Percentiles rank a stretch among this genome's conserved stretches.
These are phyloP conservation scores for Mortierella sp. DNA, from an alignment of 371 early-diverging fungal genomes.

Conservation along the genomic window DNA sequence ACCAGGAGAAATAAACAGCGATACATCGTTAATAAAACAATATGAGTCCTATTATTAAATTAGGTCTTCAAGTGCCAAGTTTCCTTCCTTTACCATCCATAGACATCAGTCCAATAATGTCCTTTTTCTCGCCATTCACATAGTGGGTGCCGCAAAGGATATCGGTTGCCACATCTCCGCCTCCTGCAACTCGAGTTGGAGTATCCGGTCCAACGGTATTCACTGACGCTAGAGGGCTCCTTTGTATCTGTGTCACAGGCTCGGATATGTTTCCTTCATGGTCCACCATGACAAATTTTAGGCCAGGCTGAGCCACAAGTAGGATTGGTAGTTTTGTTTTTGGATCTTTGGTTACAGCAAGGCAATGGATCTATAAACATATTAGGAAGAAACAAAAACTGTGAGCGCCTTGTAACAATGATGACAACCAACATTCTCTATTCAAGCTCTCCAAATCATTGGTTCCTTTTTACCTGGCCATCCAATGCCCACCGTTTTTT, in stretches of 20 bases:
- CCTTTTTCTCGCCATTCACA: constrained; percentile 53
- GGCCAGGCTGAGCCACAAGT: constrained; percentile 73
- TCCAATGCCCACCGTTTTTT: constrained; percentile 73
- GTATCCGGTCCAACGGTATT: constrained; percentile 39
- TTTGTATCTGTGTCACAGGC: constrained; percentile 37
- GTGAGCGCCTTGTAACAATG: not conserved
- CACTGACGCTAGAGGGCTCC: not conserved
- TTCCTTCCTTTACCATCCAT: constrained; percentile 75
- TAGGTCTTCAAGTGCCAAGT: not conserved
- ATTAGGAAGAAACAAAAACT: not conserved
- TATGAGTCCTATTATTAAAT: not conserved
- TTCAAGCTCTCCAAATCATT: not conserved
- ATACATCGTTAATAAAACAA: not conserved
- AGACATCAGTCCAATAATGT: constrained; percentile 69
- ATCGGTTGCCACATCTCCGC: constrained; percentile 69
- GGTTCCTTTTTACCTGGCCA: constrained; percentile 66
- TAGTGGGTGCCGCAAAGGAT: constrained; percentile 65
- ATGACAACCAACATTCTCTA: too few species aligned
- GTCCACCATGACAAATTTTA: constrained; percentile 71
- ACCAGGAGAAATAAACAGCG: not conserved
- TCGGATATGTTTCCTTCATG: constrained; percentile 67
- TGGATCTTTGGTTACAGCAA: constrained; percentile 43
- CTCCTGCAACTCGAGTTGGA: constrained; percentile 33
- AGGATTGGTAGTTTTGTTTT: constrained; percentile 58
- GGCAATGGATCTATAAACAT: constrained; percentile 35